A percentile compares a stretch with the other conserved stretches of the same genome.
These are phyloP conservation scores for Caryopteris hybrid DNA, from an alignment of 305 asterid genomes.

Conservation along the genomic window DNA sequence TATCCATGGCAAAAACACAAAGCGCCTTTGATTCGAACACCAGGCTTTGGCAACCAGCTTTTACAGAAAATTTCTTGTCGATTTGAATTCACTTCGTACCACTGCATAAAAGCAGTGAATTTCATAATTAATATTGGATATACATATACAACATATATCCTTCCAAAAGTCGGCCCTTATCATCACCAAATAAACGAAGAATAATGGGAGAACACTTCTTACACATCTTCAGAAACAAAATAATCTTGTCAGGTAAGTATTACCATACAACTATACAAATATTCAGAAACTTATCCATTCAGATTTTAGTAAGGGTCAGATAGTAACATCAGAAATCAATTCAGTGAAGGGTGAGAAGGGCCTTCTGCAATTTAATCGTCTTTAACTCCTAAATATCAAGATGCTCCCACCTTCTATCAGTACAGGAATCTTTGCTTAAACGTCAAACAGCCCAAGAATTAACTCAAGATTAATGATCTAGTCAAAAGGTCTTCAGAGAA, in stretches of 20 bases:
- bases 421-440: neutral
- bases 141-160: neutral
- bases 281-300: neutral
- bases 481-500: neutral
- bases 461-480: neutral
- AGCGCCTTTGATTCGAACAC: slow-evolving; percentile 77
- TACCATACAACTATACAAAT: no score
- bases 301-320: neutral
- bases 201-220: no score
- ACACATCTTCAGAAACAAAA: no score
- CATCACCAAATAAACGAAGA: no score
- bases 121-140: slow-evolving; percentile 3
- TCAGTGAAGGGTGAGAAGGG: neutral
- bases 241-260: no score
- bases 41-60: slow-evolving; percentile 94
- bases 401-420: neutral
- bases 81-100: slow-evolving; percentile 79
- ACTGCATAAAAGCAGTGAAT: slow-evolving; percentile 32
- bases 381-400: neutral
- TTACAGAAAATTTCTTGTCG: slow-evolving; percentile 91
- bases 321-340: neutral
- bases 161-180: no score
- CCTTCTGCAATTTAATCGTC: neutral
- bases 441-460: neutral
- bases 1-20: slow-evolving; percentile 92